Evolutionary conservation across 257 asterid species (phyloP).

Genomic region (Solanum medicagineum): DNA sequence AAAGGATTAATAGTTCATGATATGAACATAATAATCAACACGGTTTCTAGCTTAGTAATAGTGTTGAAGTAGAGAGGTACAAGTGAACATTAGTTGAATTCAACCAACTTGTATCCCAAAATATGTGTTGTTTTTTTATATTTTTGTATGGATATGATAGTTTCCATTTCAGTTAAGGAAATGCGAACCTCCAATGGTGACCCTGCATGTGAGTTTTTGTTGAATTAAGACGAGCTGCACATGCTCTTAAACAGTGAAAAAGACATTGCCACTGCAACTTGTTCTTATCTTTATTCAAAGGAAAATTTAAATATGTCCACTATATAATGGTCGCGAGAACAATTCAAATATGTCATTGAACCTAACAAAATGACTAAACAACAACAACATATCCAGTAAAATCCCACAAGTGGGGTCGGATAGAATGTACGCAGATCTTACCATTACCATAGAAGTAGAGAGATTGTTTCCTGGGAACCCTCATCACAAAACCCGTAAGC

Average conservation of each 20-base stretch:
- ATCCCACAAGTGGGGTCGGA: too few species aligned
- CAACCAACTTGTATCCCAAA: not conserved
- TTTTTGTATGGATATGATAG: not conserved
- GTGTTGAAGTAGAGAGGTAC: not conserved
- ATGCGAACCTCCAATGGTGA: conserved; percentile 4
- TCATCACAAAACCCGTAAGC: too few species aligned
- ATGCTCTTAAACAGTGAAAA: conserved; percentile 7
- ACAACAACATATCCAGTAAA: too few species aligned
- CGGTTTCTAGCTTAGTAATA: not conserved
- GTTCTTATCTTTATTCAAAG: not conserved
- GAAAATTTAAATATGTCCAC: too few species aligned
- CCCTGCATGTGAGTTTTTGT: conserved; percentile 8
- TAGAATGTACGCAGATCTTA: too few species aligned
- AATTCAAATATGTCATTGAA: too few species aligned
- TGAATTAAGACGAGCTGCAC: conserved; percentile 20
- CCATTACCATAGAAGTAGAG: too few species aligned
- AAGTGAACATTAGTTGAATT: not conserved
- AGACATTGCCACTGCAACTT: not conserved
- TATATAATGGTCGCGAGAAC: too few species aligned
- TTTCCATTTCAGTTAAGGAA: not conserved
- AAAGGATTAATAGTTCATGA: not conserved
- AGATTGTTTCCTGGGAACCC: too few species aligned
- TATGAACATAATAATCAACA: not conserved
- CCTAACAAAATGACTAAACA: too few species aligned
- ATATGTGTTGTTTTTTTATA: not conserved